Evolutionary conservation across 257 asterid genomes (phyloP), one percentile per base, ranked within the genome.

Genomic region (Solanum piurae): DNA sequence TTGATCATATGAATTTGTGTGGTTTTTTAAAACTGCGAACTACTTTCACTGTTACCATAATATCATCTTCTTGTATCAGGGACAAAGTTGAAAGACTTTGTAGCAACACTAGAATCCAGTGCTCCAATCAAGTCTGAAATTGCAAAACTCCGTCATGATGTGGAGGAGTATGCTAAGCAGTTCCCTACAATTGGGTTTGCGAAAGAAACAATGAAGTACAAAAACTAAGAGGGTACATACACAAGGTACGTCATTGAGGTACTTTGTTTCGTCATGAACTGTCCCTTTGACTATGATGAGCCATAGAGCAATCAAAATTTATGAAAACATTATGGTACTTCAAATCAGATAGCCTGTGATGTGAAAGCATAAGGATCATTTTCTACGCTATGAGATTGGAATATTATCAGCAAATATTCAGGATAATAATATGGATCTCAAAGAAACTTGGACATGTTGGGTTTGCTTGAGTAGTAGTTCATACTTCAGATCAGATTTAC

Each of bases 141-240:
- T 85, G 91, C 94, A 62, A 92, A 92, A 87, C 91, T 97, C 76
- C 92, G 96, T 72, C 88, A 72, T 52, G 95, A 90, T 75, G 98
- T 95, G 76, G 98, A 95, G 93, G 96, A 95, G 44, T 95, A 91
- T 40, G 98, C 98, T 9, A 97, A 95, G 73, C 98, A 95, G 87
- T 97, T 97, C 52, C 97, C 99, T 12, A 97, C 98, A 11, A 83
- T 95, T 84, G 99, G 98, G 16, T 97, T 97, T 84, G 95, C 95
- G 91, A 95, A 97, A 88, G 95, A 93, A 83, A 92, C 96, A 7
- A 95, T 97, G 98, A 95, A 95, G 87, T 94, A 92, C 94, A 97
- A 92, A 88, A 87, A 93, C 74, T 95, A 91, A 94, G 86, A 42
- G 66, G 66, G 66, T 79, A 27, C 66, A 79, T 27, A 79, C 25